Base-by-base conservation (phyloP, 2,329 filamentous ascomycete species). In the Neonectria magnoliae region DNA sequence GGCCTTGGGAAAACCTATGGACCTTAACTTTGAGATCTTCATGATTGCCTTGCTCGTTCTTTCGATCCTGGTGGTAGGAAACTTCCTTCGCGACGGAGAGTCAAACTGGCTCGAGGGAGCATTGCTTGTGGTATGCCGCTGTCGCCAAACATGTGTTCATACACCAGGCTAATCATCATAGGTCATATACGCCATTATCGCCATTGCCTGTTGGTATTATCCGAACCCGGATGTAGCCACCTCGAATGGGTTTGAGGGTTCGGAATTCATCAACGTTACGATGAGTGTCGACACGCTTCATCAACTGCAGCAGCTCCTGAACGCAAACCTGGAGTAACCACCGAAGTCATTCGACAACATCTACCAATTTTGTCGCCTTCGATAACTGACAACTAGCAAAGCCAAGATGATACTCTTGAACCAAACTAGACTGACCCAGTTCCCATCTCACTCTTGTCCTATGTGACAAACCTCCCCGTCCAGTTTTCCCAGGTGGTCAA, bases 91-190 rank as follows among this genome's bases (percentile, higher is more conserved):
- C 22, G 92, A 94, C 70, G 87, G 89, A 52, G 91, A 92, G 78
- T 91, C 88, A 29, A 93, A 93, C 74, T 94, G 92, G 75, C 84
- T 94, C 1, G 92, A 94, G 75, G 92, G 92, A 2, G 85, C 84
- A 11, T 82, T 94, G 13, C 90, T 90, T 68, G 88, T 94, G 42
- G 83, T 91, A 66, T 54, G 75, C 69, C 0, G 4, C 4, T 14
- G 0, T 2, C 1, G 1, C 9, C 18, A 18, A 51, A 36, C 5
- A 3, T 8, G 3, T 9, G 13, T 25, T 1, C 16, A 2, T 1
- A 0, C 10, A 1, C 0, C 0, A 27, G 16, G 1, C 66, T 74
- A 31, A 74, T 22, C 1, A 1, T 3, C 4, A 4, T 8, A 79
- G 77, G 66, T 79, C 31, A 76, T 83, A 4, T 84, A 83, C 66